These are phyloP conservation scores for Penicillium canariense DNA, from an alignment of 495 filamentous ascomycete species.

Conservation along the genomic window DNA sequence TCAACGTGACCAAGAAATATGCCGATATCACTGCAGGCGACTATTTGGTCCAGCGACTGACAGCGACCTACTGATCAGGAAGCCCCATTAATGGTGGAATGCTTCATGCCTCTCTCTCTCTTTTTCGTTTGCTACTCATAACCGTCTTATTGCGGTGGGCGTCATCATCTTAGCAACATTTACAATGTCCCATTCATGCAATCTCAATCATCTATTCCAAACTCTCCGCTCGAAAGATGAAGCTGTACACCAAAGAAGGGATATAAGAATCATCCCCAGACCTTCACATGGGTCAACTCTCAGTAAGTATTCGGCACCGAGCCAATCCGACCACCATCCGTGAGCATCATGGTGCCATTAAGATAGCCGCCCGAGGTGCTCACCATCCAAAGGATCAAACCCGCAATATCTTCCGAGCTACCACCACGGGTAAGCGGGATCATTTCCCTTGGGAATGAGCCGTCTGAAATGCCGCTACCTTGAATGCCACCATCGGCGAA, in stretches of 20 bases:
- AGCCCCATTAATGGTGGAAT: background rate
- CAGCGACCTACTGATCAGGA: conserved; percentile 59
- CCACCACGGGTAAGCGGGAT: conserved; percentile 55
- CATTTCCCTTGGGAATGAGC: conserved; percentile 41
- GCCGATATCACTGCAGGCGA: conserved; percentile 73
- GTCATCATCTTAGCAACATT: background rate
- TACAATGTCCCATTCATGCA: background rate
- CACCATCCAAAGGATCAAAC: conserved; percentile 60
- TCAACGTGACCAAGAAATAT: conserved; percentile 69
- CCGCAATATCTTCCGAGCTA: conserved; percentile 61
- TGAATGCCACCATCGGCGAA: conserved; percentile 17
- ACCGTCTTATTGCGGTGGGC: background rate
- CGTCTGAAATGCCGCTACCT: conserved; percentile 32
- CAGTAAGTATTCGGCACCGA: conserved; percentile 50
- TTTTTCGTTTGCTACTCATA: background rate
- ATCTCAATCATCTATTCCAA: background rate
- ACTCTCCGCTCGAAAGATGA: background rate
- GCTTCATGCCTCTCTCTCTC: background rate
- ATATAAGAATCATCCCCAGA: background rate
- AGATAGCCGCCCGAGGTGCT: conserved; percentile 59
- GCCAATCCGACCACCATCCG: conserved; percentile 58
- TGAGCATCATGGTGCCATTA: conserved; percentile 56
- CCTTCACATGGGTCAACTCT: background rate
- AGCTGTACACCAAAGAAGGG: background rate
- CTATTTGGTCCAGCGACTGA: conserved; percentile 77